A percentile compares a stretch with the other conserved stretches of the same genome.
These are phyloP conservation scores for Rhexocercosporidium sp. DNA, from an alignment of 2,329 filamentous ascomycete genomes.

Conservation along the genomic window DNA sequence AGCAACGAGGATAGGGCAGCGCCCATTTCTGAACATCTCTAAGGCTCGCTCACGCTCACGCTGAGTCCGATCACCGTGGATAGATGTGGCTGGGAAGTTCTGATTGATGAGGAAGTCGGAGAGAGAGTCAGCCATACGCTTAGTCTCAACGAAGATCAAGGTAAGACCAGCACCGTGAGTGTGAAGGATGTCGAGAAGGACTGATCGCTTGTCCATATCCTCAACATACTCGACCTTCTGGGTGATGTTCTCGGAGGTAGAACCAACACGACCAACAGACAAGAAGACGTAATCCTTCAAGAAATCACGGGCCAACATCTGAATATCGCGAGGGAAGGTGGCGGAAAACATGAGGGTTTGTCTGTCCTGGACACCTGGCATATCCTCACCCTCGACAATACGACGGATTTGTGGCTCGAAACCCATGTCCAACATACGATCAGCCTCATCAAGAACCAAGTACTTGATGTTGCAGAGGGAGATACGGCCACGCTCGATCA, in stretches of 20 bases:
- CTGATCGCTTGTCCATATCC: conserved; percentile 95
- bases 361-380: conserved; percentile 81
- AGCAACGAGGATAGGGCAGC: conserved; percentile 95
- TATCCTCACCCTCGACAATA: conserved; percentile 98
- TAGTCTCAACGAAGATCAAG: conserved; percentile 98
- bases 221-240: conserved; percentile 99
- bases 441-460: conserved; percentile 96
- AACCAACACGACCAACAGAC: conserved; percentile 97
- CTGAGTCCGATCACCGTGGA: conserved; percentile 98
- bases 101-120: conserved; percentile 99
- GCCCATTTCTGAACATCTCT: conserved; percentile 95
- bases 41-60: conserved; percentile 97
- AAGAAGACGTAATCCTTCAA: conserved; percentile 99
- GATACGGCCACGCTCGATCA: conserved; percentile 98
- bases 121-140: conserved; percentile 98
- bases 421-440: conserved; percentile 99
- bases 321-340: conserved; percentile 98
- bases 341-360: conserved; percentile 99
- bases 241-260: conserved; percentile 99
- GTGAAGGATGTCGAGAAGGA: conserved; percentile 96
- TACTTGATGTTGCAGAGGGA: conserved; percentile 99
- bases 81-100: conserved; percentile 96
- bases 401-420: conserved; percentile 99
- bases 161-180: conserved; percentile 89
- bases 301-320: conserved; percentile 98